These are phyloP conservation scores for Babesia microti DNA, from an alignment of 169 alveolate species.

Conservation along the genomic window DNA sequence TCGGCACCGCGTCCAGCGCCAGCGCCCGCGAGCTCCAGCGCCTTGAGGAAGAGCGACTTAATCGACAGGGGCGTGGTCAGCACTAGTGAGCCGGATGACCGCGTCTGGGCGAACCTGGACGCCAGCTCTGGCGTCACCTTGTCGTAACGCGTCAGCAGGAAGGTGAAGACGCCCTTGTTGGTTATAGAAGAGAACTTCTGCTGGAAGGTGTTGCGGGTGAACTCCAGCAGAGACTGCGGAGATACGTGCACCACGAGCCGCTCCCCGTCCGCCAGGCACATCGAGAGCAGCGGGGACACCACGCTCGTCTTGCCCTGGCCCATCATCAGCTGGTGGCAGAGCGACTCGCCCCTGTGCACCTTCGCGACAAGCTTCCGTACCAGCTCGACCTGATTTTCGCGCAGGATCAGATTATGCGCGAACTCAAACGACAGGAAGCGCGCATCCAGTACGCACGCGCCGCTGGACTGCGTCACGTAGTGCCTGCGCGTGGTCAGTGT, in stretches of 20 bases:
- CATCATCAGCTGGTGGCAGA: conserved; percentile 86
- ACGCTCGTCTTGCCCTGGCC: conserved; percentile 90
- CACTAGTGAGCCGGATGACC: conserved; percentile 68
- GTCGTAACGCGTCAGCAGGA: conserved; percentile 64
- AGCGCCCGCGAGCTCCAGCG: conserved; percentile 23
- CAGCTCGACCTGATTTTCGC: conserved; percentile 74
- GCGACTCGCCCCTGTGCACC: conserved; percentile 56
- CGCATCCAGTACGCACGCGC: conserved; percentile 55
- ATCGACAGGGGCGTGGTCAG: conserved; percentile 77
- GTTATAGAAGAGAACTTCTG: conserved; percentile 73
- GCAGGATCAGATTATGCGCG: conserved; percentile 69
- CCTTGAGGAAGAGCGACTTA: conserved; percentile 73
- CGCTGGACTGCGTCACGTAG: conserved; percentile 15
- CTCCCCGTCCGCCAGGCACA: conserved; percentile 66
- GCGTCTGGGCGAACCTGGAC: conserved; percentile 69
- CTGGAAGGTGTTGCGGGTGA: conserved; percentile 70
- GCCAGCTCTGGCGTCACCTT: conserved; percentile 65
- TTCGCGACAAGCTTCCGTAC: conserved; percentile 56
- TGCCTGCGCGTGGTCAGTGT: conserved; percentile 27
- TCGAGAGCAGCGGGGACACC: conserved; percentile 63
- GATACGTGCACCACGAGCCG: conserved; percentile 56
- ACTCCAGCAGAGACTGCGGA: conserved; percentile 73
- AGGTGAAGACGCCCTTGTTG: conserved; percentile 63
- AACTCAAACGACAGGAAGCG: conserved; percentile 79
- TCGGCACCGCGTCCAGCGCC: conserved; percentile 24